These are phyloP conservation scores for Erodium moschatum DNA, from an alignment of 441 rosid genomes.

Conservation along the genomic window DNA sequence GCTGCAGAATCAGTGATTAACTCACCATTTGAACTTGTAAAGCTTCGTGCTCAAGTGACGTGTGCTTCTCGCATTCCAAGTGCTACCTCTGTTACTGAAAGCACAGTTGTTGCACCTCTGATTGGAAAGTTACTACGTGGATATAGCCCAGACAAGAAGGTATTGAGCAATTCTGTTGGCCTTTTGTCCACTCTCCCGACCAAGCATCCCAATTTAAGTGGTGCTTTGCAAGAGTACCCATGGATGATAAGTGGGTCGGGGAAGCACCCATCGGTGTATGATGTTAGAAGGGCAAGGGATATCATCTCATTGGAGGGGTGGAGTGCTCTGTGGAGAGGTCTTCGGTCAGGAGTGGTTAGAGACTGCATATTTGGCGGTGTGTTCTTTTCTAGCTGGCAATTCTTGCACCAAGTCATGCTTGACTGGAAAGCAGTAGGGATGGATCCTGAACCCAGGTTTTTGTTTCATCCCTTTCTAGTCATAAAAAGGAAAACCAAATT, in stretches of 20 bases:
- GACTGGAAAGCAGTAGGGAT: slow-evolving; percentile 82
- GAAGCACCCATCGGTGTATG: slow-evolving; percentile 60
- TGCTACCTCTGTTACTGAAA: slow-evolving; percentile 27
- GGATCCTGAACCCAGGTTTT: slow-evolving; percentile 72
- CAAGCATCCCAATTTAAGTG: slow-evolving; percentile 55
- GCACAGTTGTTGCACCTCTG: slow-evolving; percentile 33
- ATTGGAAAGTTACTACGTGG: slow-evolving; percentile 43
- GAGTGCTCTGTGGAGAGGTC: slow-evolving; percentile 68
- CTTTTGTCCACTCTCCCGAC: slow-evolving; percentile 59
- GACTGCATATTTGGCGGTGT: slow-evolving; percentile 69
- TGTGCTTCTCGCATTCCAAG: slow-evolving; percentile 50
- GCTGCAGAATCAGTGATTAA: slow-evolving; percentile 53
- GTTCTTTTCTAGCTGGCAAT: slow-evolving; percentile 83
- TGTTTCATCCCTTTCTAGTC: slow-evolving; percentile 4
- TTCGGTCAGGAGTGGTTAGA: slow-evolving; percentile 60
- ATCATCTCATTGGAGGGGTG: slow-evolving; percentile 73
- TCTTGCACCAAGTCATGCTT: slow-evolving; percentile 56
- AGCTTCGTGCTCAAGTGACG: slow-evolving; percentile 66
- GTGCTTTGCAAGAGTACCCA: slow-evolving; percentile 61
- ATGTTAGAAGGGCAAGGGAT: slow-evolving; percentile 51
- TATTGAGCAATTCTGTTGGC: slow-evolving; percentile 48
- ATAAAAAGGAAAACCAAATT: neutral
- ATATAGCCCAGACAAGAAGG: slow-evolving; percentile 51
- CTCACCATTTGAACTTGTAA: slow-evolving; percentile 77
- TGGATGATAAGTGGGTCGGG: slow-evolving; percentile 98